Base-by-base conservation (phyloP, 2,329 filamentous ascomycete genomes). In the Byssochlamys sp. region DNA sequence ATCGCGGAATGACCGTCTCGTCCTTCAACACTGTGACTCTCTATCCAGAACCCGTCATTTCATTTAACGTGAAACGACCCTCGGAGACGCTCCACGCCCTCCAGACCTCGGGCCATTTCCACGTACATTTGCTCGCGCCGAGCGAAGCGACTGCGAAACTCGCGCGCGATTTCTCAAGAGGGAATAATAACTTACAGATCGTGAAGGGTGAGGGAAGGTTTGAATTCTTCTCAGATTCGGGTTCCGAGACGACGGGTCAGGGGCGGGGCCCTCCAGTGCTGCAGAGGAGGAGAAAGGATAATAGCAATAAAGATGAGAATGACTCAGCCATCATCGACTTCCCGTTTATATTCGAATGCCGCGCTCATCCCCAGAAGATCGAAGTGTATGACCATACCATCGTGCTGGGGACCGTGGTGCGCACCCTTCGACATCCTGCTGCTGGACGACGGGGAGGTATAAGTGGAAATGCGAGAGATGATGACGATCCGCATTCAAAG, bases 1-100 rank as follows among this genome's bases (percentile, higher is more conserved):
- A 74, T 60, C 73, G 76, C 35, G 81, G 78, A 49, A 81, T 84
- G 63, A 84, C 82, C 7, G 79, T 86, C 31, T 86, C 84, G 2
- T 85, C 83, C 1, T 80, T 86, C 69, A 84, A 73, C 59, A 82
- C 82, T 3, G 80, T 86, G 12, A 79, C 81, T 0, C 71, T 86
- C 2, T 66, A 74, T 29, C 83, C 84, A 1, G 61, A 67, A 1
- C 81, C 83, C 0, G 74, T 82, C n/a, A 74, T 86, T 27, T 83
- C 81, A 0, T 86, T 86, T 75, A 86, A 86, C 60, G 75, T 86
- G 57, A 79, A 78, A 55, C 63, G 76, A 1, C 81, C 81, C 1
- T 85, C 82, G 0, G 74, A 78, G 39, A 84, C 82, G 0, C 76
- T 82, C 53, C 73, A 78, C 55, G 81, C 81, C 5, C 80, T 86